Evolutionary conservation across 1,284 basidiomycete species (phyloP).

Genomic region (Malassezia japonica): DNA sequence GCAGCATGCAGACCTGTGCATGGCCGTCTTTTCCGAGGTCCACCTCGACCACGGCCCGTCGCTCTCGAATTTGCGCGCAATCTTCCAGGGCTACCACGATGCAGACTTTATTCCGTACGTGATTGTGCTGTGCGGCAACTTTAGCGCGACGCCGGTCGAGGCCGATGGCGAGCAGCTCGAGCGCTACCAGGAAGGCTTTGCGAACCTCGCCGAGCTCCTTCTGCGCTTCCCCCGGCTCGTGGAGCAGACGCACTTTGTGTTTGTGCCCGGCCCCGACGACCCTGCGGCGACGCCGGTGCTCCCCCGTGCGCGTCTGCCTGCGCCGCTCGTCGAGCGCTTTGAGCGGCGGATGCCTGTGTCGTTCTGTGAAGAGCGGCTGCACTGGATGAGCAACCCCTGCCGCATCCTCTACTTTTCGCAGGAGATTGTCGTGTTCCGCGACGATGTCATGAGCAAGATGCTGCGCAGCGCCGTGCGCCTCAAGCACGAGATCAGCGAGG

Average conservation of each 20-base stretch:
- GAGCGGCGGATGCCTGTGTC: constrained; percentile 16
- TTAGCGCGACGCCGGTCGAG: constrained; percentile 62
- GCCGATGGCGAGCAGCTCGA: constrained; percentile 68
- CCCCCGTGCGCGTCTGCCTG: constrained; percentile 56
- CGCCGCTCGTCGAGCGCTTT: constrained; percentile 58
- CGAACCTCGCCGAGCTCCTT: constrained; percentile 73
- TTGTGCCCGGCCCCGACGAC: constrained; percentile 88
- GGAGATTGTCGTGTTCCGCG: constrained; percentile 86
- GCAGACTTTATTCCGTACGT: constrained; percentile 68
- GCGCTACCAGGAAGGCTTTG: constrained; percentile 75
- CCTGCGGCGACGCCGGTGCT: constrained; percentile 60
- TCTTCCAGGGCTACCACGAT: constrained; percentile 86
- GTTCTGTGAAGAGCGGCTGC: constrained; percentile 19
- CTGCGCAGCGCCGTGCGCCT: constrained; percentile 59
- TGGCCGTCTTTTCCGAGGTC: constrained; percentile 89
- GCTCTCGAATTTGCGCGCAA: constrained; percentile 64
- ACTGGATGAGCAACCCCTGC: constrained; percentile 81
- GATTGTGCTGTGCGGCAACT: constrained; percentile 90
- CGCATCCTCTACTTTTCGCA: constrained; percentile 90
- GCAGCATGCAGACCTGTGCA: constrained; percentile 53
- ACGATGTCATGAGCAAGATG: constrained; percentile 89
- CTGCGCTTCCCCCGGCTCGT: constrained; percentile 67
- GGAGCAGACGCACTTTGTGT: constrained; percentile 73
- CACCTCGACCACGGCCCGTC: constrained; percentile 85
- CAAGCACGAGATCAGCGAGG: constrained; percentile 27